These are phyloP conservation scores for Balansia obtecta DNA, from an alignment of 2,329 filamentous ascomycete species.

Conservation along the genomic window DNA sequence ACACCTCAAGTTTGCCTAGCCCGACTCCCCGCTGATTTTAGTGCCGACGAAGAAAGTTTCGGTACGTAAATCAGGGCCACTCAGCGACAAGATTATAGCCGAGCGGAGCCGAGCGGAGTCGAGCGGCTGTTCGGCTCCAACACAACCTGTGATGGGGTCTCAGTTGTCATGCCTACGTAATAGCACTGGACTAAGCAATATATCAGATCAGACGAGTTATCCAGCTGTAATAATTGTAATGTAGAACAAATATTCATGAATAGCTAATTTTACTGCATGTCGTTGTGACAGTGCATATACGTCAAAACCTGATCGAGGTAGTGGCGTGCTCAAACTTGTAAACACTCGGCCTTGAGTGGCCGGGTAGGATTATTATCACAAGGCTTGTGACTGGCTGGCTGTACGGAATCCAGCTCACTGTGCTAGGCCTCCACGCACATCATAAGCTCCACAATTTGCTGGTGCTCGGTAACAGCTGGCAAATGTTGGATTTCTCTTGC, in stretches of 20 bases:
- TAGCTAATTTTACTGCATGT: no score
- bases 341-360: neutral
- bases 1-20: no score
- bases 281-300: neutral
- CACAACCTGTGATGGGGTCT: neutral
- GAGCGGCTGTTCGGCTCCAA: neutral
- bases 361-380: conserved; percentile 14
- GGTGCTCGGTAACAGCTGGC: conserved; percentile 11
- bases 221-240: no score
- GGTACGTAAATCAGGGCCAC: no score
- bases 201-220: no score
- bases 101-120: neutral
- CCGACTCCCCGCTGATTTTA: no score
- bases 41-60: no score
- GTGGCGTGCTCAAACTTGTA: neutral
- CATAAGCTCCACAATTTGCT: conserved; percentile 5
- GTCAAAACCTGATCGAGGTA: conserved; percentile 6
- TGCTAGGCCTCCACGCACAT: neutral
- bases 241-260: no score
- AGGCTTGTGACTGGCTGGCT: conserved; percentile 15
- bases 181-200: no score
- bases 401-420: neutral
- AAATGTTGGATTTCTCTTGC: conserved; percentile 6
- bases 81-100: neutral
- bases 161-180: neutral